Base-by-base conservation (phyloP, 148 eudicot species). In the Cornus florida region DNA sequence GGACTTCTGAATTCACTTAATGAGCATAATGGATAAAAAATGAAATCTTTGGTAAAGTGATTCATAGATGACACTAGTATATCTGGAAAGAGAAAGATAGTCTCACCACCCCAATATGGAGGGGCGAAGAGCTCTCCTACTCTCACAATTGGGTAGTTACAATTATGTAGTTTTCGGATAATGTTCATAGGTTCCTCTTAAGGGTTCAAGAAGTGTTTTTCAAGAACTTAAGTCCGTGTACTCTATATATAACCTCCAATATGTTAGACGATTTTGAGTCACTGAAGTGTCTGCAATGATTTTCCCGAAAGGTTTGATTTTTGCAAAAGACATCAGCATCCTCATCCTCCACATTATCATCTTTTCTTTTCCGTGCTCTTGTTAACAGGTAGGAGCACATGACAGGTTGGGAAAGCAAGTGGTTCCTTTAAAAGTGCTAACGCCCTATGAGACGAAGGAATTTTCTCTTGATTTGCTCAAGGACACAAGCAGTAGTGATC, bases 351-450 rank as follows among this genome's bases (percentile, higher is more conserved):
- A 2, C 38, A 35, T 35, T 1, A 0, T 56, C 8, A 10, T 56
- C 19, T 56, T 56, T 56, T 8, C 5, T 4, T 19, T 57, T 57
- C 19, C 1, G 62, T 19, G 22, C 66, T 62, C 66, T 20, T 59
- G 43, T 69, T 17, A 70, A 77, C 84, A 95, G 99, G 92, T 95
- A 8, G 99, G 99, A 32, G 79, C 75, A 62, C 90, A 95, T 82
- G 99, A 95, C 79, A 86, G 74, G 62, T 23, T 95, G 77, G 99
- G 99, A 22, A 87, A 84, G 82, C 97, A 95, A 86, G 62, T 82
- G 33, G 80, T 88, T 78, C 93, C 97, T 43, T 64, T 95, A 80
- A 93, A 92, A 71, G 72, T 75, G 60, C 90, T 94, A 72, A 78
- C 35, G 20, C 90, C 97, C 23, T 78, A 87, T 67, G 94, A 91